Percentiles rank a stretch among this genome's conserved stretches.
These are phyloP conservation scores for Stentor coeruleus DNA, from an alignment of 73 alveolate species.

Conservation along the genomic window DNA sequence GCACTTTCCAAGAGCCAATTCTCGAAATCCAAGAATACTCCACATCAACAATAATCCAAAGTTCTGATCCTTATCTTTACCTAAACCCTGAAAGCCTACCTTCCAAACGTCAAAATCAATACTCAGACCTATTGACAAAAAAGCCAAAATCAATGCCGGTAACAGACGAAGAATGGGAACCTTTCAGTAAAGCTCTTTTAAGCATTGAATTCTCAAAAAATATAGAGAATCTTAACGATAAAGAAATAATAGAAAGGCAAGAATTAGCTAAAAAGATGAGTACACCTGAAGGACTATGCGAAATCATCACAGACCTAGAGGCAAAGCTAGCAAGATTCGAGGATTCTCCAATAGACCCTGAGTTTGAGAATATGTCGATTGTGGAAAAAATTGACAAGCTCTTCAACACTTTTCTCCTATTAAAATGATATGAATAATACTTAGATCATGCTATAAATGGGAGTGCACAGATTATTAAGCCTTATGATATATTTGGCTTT, in stretches of 20 bases:
- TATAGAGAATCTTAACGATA: background rate
- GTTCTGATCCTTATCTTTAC: too few relatives aligned
- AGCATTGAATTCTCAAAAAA: background rate
- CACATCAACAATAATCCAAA: too few relatives aligned
- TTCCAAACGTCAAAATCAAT: background rate
- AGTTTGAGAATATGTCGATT: background rate
- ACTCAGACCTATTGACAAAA: background rate
- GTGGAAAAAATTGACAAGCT: constrained; percentile 6
- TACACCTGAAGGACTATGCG: constrained; percentile 21
- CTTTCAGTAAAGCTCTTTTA: background rate
- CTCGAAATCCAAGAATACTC: too few relatives aligned
- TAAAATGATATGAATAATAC: too few relatives aligned
- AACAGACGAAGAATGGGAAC: constrained; percentile 20
- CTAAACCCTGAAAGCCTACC: too few relatives aligned
- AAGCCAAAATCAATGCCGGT: background rate
- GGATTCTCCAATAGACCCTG: background rate
- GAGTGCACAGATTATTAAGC: background rate
- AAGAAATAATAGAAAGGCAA: background rate
- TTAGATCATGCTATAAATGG: background rate
- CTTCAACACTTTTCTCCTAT: too few relatives aligned
- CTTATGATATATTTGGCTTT: background rate
- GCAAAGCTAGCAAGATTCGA: constrained; percentile 11
- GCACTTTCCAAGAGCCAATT: too few relatives aligned
- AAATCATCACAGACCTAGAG: constrained; percentile 6
- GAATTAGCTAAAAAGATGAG: background rate